Evolutionary conservation across 305 asterid species (phyloP).

Genomic region (Rubia balearica): DNA sequence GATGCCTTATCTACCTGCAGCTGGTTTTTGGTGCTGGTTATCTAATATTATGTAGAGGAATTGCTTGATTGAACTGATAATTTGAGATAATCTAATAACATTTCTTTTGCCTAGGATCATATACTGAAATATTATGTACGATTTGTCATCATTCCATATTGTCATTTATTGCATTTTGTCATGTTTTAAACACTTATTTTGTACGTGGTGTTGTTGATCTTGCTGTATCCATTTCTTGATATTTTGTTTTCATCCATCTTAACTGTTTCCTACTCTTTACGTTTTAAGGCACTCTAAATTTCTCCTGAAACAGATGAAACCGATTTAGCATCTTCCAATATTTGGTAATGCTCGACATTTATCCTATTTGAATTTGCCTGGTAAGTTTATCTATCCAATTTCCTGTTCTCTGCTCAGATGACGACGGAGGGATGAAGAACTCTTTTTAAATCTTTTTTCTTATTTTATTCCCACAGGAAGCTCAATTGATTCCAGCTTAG

Average conservation of each 20-base stretch:
- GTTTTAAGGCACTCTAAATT: not conserved
- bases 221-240: not conserved
- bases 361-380: slow-evolving; percentile 38
- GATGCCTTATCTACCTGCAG: not conserved
- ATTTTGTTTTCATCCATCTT: not conserved
- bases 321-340: slow-evolving; percentile 32
- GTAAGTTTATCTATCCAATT: slow-evolving; percentile 24
- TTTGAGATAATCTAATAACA: no score
- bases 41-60: not conserved
- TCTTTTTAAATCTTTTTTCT: slow-evolving; percentile 6
- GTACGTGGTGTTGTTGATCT: not conserved
- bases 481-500: slow-evolving; percentile 25
- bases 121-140: not conserved
- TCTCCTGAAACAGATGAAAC: not conserved
- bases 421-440: not conserved
- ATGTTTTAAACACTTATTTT: not conserved
- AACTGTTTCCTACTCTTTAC: not conserved
- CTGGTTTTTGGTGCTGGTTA: not conserved
- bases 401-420: not conserved
- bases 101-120: not conserved
- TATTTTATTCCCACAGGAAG: slow-evolving; percentile 32
- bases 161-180: not conserved
- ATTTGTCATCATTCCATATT: not conserved
- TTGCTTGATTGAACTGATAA: not conserved
- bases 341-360: slow-evolving; percentile 36